A percentile compares a stretch with the other conserved stretches of the same genome.
Evolutionary conservation across 2,329 filamentous ascomycete species (phyloP).

Genomic region (Purpureocillium lavendulum): DNA sequence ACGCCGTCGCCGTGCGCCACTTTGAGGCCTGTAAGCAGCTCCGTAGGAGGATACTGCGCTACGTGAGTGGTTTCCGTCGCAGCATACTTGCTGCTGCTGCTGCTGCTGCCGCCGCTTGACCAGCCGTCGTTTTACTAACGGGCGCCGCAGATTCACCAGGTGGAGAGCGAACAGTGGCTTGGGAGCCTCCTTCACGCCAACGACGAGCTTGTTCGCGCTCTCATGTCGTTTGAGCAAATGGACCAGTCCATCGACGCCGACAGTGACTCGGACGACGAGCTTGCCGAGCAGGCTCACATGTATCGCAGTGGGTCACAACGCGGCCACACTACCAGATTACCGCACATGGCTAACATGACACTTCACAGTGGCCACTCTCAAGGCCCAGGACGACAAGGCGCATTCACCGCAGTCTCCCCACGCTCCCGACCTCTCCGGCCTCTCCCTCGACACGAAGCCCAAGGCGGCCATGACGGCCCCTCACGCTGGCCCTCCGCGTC

Average conservation of each 20-base stretch:
- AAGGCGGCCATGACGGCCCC: conserved; percentile 11
- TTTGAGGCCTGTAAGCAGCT: conserved; percentile 86
- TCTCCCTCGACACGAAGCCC: conserved; percentile 31
- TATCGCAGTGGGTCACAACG: conserved; percentile 45
- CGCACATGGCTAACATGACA: not conserved
- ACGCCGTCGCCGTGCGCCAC: conserved; percentile 61
- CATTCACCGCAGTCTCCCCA: conserved; percentile 29
- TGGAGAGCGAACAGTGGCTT: conserved; percentile 86
- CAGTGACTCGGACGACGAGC: conserved; percentile 61
- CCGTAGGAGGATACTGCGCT: conserved; percentile 75
- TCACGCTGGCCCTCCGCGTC: not conserved
- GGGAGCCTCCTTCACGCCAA: conserved; percentile 89
- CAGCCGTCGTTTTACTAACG: not conserved
- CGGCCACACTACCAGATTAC: not conserved
- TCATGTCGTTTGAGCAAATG: conserved; percentile 92
- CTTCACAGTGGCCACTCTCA: conserved; percentile 41
- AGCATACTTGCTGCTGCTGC: not conserved
- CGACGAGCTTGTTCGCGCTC: conserved; percentile 84
- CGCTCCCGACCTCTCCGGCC: conserved; percentile 33
- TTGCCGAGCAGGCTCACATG: conserved; percentile 57
- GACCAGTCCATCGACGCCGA: conserved; percentile 76
- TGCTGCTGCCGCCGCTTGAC: no score
- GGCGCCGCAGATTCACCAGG: conserved; percentile 62
- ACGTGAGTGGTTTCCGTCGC: conserved; percentile 35
- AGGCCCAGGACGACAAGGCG: conserved; percentile 35